Evolutionary conservation across 2,329 filamentous ascomycete species (phyloP), one percentile per base, ranked within the genome.

Genomic region (Fusarium denticulatum): DNA sequence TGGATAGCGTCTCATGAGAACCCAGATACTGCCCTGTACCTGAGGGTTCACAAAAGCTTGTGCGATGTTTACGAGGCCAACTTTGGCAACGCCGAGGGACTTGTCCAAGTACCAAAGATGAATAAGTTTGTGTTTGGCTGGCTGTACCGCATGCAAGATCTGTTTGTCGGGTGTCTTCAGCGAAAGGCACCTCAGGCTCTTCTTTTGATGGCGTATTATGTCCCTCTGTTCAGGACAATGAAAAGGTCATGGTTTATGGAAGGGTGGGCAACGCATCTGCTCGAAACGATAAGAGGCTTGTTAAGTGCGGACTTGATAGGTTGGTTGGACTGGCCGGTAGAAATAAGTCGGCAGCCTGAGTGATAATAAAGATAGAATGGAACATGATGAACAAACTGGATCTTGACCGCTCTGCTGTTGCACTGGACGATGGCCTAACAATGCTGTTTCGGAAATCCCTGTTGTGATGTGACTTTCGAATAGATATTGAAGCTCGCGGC

Each of bases 121-220:
- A 69, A 78, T 43, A 67, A 68, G 36, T 62, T 76, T 50, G 74
- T 79, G 8, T 74, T 80, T 45, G 75, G 73, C 9, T 80, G 79
- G 79, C 62, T 80, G 39, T 80, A 80, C 58, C 73, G 75, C 11
- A 64, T 80, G 61, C 72, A 78, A 36, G 73, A 80, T 49, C 64
- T 72, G 11, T 80, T 76, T 67, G 71, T 78, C 20, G 69, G 70
- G 4, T 76, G 77, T 58, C 72, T 80, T 12, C 75, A 78, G 46
- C 59, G 70, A 16, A 78, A 73, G 34, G 76, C 79, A 24, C 76
- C 77, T 5, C 74, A 78, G n/a, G 77, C 77, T 11, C 57, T 80
- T 18, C 69, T 79, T 40, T 67, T 79, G 22, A 46, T 79, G 36
- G 77, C 77, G 22, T 78, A 79, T 55, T 79, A 76, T 28, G 70